Conservation (phyloP, 2,329 filamentous ascomycete species). For the Fusarium sp. region DNA sequence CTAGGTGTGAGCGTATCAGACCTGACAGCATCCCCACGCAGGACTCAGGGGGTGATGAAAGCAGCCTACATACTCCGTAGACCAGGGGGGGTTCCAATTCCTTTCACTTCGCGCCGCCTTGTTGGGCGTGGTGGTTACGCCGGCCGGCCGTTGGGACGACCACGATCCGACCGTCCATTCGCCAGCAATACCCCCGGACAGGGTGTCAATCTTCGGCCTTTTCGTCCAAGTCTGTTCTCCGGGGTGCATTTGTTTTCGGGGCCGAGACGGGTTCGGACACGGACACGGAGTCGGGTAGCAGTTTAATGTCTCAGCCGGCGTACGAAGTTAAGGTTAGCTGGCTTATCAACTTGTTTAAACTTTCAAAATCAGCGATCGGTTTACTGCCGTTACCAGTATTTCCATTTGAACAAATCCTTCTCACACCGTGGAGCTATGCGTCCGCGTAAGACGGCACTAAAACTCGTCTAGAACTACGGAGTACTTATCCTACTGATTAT, state of each 20-base stretch:
- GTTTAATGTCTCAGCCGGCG: slow-evolving; percentile 1
- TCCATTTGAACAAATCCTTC: not conserved
- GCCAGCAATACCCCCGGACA: slow-evolving; percentile 8
- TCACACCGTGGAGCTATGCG: not conserved
- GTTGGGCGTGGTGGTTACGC: slow-evolving; percentile 31
- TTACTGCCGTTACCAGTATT: not conserved
- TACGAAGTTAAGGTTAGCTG: not conserved
- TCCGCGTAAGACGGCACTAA: not conserved
- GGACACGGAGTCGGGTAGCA: not conserved
- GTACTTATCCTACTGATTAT: not conserved
- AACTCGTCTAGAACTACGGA: not conserved
- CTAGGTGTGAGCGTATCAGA: not conserved
- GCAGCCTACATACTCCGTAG: too few relatives aligned
- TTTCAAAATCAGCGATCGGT: not conserved
- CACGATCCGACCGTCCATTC: slow-evolving; percentile 32
- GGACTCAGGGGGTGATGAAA: not conserved
- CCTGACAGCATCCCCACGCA: not conserved
- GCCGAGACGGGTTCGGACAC: slow-evolving; percentile 10
- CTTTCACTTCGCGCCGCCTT: slow-evolving; percentile 15
- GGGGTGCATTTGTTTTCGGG: slow-evolving; percentile 13
- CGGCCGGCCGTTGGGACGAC: slow-evolving; percentile 30
- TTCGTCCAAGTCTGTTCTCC: slow-evolving; percentile 19
- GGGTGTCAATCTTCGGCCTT: slow-evolving; percentile 18
- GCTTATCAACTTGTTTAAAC: not conserved
- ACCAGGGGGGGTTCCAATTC: not conserved